A percentile compares a stretch with the other conserved stretches of the same genome.
These are phyloP conservation scores for Casuarina cunninghamiana DNA, from an alignment of 306 rosid genomes.

Conservation along the genomic window DNA sequence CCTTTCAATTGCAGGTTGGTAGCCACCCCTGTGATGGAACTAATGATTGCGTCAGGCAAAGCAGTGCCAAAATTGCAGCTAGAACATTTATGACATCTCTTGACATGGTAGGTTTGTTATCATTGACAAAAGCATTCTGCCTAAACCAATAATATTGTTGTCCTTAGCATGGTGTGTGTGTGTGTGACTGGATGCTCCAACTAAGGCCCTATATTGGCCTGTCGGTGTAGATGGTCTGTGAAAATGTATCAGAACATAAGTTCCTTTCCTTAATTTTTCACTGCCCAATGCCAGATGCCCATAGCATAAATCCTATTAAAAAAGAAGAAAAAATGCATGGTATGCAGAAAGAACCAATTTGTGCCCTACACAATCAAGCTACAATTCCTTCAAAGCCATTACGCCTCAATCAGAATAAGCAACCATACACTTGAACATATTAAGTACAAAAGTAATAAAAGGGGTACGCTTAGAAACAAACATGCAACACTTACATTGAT, in stretches of 20 bases:
- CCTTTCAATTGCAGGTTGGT: slow-evolving; percentile 68
- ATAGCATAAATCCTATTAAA: too few species aligned
- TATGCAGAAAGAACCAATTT: too few species aligned
- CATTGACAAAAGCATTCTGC: slow-evolving; percentile 12
- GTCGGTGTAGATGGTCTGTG: slow-evolving; percentile 83
- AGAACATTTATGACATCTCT: slow-evolving; percentile 97
- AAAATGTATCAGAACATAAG: slow-evolving; percentile 15
- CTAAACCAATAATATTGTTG: slow-evolving; percentile 3
- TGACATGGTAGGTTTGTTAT: slow-evolving; percentile 90
- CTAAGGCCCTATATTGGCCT: slow-evolving; percentile 96
- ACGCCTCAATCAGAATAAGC: too few species aligned
- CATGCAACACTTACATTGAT: too few species aligned
- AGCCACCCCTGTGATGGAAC: slow-evolving; percentile 80
- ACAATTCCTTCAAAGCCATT: too few species aligned
- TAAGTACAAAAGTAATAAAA: too few species aligned
- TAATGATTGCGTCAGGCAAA: slow-evolving; percentile 92
- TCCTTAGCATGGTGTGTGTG: slow-evolving; percentile 14
- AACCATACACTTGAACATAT: too few species aligned
- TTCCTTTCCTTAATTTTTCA: slow-evolving; percentile 10
- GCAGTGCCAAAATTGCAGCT: slow-evolving; percentile 88
- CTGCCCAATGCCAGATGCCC: too few species aligned
- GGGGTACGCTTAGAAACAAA: too few species aligned
- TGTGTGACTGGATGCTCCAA: slow-evolving; percentile 67
- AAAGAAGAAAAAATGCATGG: too few species aligned
- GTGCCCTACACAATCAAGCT: too few species aligned